Evolutionary conservation across 257 asterid genomes (phyloP).

Genomic region (Rauvolfia tetraphylla): DNA sequence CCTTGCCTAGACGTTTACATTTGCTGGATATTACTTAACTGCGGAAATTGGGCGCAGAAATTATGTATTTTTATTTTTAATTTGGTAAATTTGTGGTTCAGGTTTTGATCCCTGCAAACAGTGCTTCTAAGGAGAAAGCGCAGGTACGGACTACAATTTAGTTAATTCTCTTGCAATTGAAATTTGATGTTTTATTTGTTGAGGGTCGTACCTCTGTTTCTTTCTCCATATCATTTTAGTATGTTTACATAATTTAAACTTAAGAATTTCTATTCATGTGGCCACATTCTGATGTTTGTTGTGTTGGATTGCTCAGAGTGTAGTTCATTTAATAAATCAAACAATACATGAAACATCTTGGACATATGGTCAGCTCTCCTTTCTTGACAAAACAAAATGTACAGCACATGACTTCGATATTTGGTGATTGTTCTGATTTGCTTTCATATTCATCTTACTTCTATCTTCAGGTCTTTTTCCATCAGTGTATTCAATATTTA

Average conservation of each 20-base stretch:
- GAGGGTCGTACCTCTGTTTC: neutral
- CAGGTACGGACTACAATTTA: constrained; percentile 38
- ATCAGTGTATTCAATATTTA: neutral
- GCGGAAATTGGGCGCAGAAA: too few relatives aligned
- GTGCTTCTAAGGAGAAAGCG: constrained; percentile 59
- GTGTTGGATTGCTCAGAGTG: neutral
- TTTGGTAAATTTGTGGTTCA: constrained; percentile 21
- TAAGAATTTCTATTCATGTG: neutral
- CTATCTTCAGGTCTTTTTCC: neutral
- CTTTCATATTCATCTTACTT: neutral
- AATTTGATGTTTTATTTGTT: neutral
- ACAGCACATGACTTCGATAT: neutral
- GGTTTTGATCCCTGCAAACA: constrained; percentile 67
- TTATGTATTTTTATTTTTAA: neutral
- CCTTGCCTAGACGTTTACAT: neutral
- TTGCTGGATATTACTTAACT: too few relatives aligned
- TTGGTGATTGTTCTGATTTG: neutral
- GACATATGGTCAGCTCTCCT: neutral
- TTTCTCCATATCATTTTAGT: neutral
- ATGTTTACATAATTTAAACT: neutral
- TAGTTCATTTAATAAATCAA: neutral
- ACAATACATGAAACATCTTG: neutral
- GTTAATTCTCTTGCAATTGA: neutral
- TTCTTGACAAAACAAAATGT: neutral
- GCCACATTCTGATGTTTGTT: neutral